Evolutionary conservation across 306 rosid species (phyloP).

Genomic region (Mucuna pruriens): DNA sequence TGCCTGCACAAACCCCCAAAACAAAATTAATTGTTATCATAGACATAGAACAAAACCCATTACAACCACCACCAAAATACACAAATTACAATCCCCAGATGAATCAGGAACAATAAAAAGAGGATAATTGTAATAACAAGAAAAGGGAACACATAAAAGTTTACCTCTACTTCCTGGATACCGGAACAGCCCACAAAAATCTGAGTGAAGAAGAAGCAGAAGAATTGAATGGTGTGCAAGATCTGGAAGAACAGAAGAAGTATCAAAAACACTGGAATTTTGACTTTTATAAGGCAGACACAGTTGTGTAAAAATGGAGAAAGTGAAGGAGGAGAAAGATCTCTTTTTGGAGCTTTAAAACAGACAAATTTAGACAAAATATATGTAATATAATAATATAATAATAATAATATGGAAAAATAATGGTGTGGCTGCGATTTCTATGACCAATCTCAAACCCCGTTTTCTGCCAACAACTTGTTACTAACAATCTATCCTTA

Average conservation of each 20-base stretch:
- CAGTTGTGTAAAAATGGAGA: conserved; percentile 2
- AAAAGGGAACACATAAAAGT: conserved; percentile 15
- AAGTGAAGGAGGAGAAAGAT: neutral
- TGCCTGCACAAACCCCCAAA: conserved; percentile 35
- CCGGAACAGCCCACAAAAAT: neutral
- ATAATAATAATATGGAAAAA: neutral
- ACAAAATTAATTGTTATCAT: neutral
- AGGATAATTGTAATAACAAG: neutral
- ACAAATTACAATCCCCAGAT: conserved; percentile 23
- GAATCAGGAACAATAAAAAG: conserved; percentile 5
- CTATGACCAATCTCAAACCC: conserved; percentile 44
- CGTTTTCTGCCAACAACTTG: conserved; percentile 17
- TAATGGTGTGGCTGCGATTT: conserved; percentile 43
- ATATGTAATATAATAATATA: neutral
- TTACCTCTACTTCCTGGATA: neutral
- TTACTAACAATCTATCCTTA: neutral
- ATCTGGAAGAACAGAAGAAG: conserved; percentile 29
- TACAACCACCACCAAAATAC: neutral
- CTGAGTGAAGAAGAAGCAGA: conserved; percentile 7
- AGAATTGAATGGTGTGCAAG: conserved; percentile 30
- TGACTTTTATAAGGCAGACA: conserved; percentile 36
- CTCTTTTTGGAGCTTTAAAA: conserved; percentile 16
- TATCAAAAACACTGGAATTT: conserved; percentile 11
- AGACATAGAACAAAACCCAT: conserved; percentile 31
- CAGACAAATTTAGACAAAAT: neutral